phyloP scores from a whole-genome alignment of 176 grass and related monocot species.

The Oryza rufipogon region DNA sequence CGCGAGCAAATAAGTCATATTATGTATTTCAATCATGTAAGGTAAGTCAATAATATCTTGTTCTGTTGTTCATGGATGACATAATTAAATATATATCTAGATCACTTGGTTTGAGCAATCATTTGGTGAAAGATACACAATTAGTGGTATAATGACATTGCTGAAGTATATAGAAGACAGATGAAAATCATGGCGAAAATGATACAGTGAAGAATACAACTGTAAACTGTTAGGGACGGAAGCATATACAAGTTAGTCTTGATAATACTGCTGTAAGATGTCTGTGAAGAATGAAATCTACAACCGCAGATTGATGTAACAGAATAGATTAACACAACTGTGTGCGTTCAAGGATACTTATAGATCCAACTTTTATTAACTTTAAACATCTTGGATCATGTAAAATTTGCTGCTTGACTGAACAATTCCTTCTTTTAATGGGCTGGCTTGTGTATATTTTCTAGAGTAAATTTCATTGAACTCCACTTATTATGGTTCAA shows the following conservation, averaged over 20 bases:
- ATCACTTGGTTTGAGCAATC: not conserved
- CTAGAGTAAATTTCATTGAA: not conserved
- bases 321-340: not conserved
- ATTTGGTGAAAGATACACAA: not conserved
- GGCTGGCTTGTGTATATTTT: not conserved
- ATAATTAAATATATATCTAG: not conserved
- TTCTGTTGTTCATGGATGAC: not conserved
- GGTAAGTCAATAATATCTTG: not conserved
- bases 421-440: not conserved
- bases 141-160: not conserved
- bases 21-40: not conserved
- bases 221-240: not conserved
- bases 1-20: not conserved
- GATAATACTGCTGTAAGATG: not conserved
- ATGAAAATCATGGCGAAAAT: not conserved
- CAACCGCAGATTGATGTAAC: not conserved
- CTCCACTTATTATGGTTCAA: too few relatives aligned
- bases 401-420: not conserved
- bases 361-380: too few relatives aligned
- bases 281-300: not conserved
- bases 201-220: not conserved
- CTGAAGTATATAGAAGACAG: not conserved
- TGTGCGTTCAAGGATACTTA: not conserved
- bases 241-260: conserved; percentile 3
- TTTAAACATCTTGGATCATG: not conserved